Base-by-base conservation (phyloP, 495 filamentous ascomycete genomes). In the Penicillium mononematosum region DNA sequence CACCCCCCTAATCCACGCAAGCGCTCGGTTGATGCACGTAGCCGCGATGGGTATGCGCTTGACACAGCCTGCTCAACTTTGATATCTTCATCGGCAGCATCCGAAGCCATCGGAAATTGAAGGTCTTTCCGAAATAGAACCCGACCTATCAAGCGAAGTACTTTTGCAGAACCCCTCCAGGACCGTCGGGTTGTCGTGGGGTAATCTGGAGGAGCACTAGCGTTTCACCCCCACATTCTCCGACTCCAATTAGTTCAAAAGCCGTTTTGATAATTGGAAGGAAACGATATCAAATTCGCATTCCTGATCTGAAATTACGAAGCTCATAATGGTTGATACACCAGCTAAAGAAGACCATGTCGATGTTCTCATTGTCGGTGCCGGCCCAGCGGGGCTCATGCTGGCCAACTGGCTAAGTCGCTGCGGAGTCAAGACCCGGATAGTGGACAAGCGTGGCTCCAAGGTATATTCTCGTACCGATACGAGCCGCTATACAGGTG, bases 311-410 rank as follows among this genome's bases (percentile, higher is more conserved):
- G 29, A 22, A 29, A 17, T 36, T 24, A 16, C 17, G 0, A 32
- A 29, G 7, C 7, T 44, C 44, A 57, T 17, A 27, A 58, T 62
- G 60, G 22, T 52, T 8, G 56, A 55, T 16, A 43, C 43, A 11
- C 32, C 51, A 19, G 11, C 50, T 10, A 24, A 53, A 56, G 58
- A 60, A 34, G 54, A 44, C 46, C 38, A 58, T 44, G 57, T 61
- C 17, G 67, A 70, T 46, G 67, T 70, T 5, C 70, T 88, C 55
- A 82, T 88, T 27, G 69, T 88, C 20, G 86, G 86, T 6, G 84
- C 85, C 43, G 85, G 85, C 5, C 85, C 85, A 0, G 82, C 85
- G 1, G 85, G 79, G 19, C 76, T 87, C 4, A 86, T 87, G 79
- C 73, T 78, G 43, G 81, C 85, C 0, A 72, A 74, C 27, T 87